These are phyloP conservation scores for Russula compacta DNA, from an alignment of 768 basidiomycete genomes.

Conservation along the genomic window DNA sequence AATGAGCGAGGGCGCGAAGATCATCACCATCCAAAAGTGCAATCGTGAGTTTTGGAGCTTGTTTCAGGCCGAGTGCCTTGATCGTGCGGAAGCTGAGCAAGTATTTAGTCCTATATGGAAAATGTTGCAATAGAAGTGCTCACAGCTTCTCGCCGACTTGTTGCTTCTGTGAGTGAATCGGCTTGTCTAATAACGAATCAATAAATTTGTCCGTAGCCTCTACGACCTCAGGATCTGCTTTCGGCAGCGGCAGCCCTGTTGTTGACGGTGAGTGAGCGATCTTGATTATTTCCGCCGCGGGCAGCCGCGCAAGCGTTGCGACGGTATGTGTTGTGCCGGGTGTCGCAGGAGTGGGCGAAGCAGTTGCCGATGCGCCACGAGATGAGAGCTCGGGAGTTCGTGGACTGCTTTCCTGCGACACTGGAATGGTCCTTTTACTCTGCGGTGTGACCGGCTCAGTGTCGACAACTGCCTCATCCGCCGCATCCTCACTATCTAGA, in stretches of 20 bases:
- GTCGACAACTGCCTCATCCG: slow-evolving; percentile 34
- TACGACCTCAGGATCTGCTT: slow-evolving; percentile 25
- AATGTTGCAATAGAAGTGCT: slow-evolving; percentile 24
- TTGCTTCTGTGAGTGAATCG: slow-evolving; percentile 79
- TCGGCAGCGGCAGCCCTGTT: slow-evolving; percentile 29
- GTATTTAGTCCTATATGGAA: neutral
- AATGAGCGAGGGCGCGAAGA: slow-evolving; percentile 69
- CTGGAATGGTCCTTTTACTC: slow-evolving; percentile 34
- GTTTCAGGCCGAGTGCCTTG: slow-evolving; percentile 77
- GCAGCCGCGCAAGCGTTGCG: slow-evolving; percentile 58
- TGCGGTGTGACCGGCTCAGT: slow-evolving; percentile 48
- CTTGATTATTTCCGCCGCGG: slow-evolving; percentile 66
- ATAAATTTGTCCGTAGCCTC: slow-evolving; percentile 53
- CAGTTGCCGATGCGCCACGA: slow-evolving; percentile 59
- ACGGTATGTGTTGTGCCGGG: slow-evolving; percentile 55
- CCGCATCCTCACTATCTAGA: slow-evolving; percentile 61
- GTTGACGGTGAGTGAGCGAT: slow-evolving; percentile 44
- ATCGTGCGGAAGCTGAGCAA: slow-evolving; percentile 39
- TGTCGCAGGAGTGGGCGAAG: slow-evolving; percentile 60
- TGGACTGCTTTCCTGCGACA: slow-evolving; percentile 41
- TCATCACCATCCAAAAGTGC: slow-evolving; percentile 78
- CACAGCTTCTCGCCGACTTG: slow-evolving; percentile 70
- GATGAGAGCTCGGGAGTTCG: slow-evolving; percentile 72
- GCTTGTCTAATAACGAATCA: slow-evolving; percentile 57
- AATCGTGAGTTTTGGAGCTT: slow-evolving; percentile 82